phyloP scores from a whole-genome alignment of 2,329 filamentous ascomycete species.

The Paraphaeosphaeria sporulosa region DNA sequence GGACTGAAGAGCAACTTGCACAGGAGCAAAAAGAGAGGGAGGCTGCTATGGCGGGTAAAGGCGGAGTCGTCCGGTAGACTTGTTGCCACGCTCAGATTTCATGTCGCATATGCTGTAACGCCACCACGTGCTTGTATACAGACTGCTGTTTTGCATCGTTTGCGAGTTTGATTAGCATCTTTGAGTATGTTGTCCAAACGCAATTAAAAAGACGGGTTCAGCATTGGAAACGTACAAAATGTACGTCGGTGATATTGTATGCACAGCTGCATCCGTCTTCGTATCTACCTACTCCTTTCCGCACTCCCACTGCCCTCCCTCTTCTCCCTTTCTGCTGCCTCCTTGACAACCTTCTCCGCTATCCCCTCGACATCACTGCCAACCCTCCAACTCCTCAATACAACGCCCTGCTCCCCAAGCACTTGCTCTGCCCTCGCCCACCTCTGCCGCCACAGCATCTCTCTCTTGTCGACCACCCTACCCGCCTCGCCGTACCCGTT shows the following conservation, averaged over 20 bases:
- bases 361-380: constrained; percentile 74
- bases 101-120: not conserved
- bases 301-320: constrained; percentile 16
- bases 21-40: constrained; percentile 35
- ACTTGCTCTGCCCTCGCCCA: constrained; percentile 70
- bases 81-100: not conserved
- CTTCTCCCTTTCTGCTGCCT: constrained; percentile 54
- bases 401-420: constrained; percentile 70
- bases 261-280: no score
- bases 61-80: not conserved
- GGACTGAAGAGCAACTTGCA: constrained; percentile 43
- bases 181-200: not conserved
- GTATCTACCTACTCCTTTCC: constrained; percentile 7
- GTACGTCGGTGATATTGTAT: no score
- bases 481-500: constrained; percentile 30
- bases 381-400: constrained; percentile 75
- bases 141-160: not conserved
- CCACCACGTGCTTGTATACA: not conserved
- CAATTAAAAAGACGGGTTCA: not conserved
- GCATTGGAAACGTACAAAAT: no score
- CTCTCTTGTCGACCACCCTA: constrained; percentile 66
- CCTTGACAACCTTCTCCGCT: constrained; percentile 69
- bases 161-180: not conserved
- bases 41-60: constrained; percentile 11
- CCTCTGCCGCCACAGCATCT: constrained; percentile 75